phyloP scores from a whole-genome alignment of 1,284 basidiomycete genomes.

The Trametes versicolor region DNA sequence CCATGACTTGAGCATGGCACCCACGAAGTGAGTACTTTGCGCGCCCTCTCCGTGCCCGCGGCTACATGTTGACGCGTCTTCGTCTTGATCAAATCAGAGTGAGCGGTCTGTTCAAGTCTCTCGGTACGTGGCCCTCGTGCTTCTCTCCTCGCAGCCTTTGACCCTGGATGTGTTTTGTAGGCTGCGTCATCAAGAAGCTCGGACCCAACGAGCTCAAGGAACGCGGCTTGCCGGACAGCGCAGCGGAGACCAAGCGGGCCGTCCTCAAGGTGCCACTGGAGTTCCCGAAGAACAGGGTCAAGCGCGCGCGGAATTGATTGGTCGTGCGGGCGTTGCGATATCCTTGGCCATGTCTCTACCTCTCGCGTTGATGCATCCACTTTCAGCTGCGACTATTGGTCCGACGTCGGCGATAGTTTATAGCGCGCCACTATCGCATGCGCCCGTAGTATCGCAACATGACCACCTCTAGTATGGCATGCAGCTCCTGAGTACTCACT shows the following conservation, averaged over 20 bases:
- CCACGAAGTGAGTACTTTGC: conserved; percentile 62
- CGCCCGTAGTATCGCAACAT: too few species aligned
- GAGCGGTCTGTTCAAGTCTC: conserved; percentile 47
- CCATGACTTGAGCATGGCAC: conserved; percentile 73
- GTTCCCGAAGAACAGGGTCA: conserved; percentile 74
- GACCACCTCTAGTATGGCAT: too few species aligned
- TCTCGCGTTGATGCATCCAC: background rate
- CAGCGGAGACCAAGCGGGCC: conserved; percentile 71
- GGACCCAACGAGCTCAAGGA: conserved; percentile 70
- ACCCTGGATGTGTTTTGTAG: conserved; percentile 43
- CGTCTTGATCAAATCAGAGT: conserved; percentile 35
- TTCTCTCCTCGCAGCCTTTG: background rate
- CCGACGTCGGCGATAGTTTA: too few species aligned
- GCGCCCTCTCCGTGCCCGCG: background rate
- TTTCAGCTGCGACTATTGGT: too few species aligned
- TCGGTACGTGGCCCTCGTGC: conserved; percentile 33
- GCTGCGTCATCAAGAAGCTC: conserved; percentile 76
- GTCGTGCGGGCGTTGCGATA: background rate
- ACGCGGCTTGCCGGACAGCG: conserved; percentile 70
- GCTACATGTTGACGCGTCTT: conserved; percentile 21
- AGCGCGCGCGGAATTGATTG: conserved; percentile 43
- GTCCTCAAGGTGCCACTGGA: conserved; percentile 77
- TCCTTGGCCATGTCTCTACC: background rate
- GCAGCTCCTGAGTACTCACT: too few species aligned
- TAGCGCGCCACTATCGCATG: too few species aligned